Evolutionary conservation across 2,329 filamentous ascomycete genomes (phyloP), one percentile per base, ranked within the genome.

Genomic region (Chaetomiaceae sp.): DNA sequence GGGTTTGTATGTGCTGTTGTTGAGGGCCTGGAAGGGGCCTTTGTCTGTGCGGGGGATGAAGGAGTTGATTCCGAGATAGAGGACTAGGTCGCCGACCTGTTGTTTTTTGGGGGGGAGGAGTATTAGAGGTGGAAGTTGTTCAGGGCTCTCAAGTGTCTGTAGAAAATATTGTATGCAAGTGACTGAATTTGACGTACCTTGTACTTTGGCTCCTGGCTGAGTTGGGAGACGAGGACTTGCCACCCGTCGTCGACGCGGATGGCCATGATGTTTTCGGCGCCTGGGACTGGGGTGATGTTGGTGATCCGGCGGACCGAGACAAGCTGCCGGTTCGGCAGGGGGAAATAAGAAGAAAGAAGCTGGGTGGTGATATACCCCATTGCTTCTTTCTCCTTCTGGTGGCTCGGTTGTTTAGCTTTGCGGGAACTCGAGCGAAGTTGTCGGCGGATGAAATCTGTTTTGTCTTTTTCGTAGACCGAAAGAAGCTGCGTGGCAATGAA

Each of bases 41-140:
- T n/a, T 23, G 25, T 20, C 41, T 8, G 38, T 40, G 7, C n/a
- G n/a, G n/a, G 65, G 65, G 6, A 68, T 42, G 54, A 66, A 65
- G 39, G 60, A 63, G 53, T 68, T 65, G 19, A 66, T 62, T 48
- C 67, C 63, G 44, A 66, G 63, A 35, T 58, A 68, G 16, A 68
- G 52, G 4, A 66, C 61, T 1, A 61, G 44, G n/a, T 67, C 54
- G 37, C 60, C 62, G 2, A 51, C 41, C 14, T 54, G 19, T 14
- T 19, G 9, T n/a, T n/a, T n/a, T n/a, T n/a, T n/a, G n/a, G n/a
- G n/a, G n/a, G n/a, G n/a, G n/a, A n/a, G n/a, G n/a, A n/a, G n/a
- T n/a, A n/a, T n/a, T n/a, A n/a, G n/a, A n/a, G n/a, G n/a, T n/a
- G n/a, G n/a, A n/a, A n/a, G n/a, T n/a, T n/a, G n/a, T n/a, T n/a